Percentiles rank a stretch among this genome's conserved stretches.
Evolutionary conservation across 768 basidiomycete species (phyloP).

Genomic region (Mrakia frigida): DNA sequence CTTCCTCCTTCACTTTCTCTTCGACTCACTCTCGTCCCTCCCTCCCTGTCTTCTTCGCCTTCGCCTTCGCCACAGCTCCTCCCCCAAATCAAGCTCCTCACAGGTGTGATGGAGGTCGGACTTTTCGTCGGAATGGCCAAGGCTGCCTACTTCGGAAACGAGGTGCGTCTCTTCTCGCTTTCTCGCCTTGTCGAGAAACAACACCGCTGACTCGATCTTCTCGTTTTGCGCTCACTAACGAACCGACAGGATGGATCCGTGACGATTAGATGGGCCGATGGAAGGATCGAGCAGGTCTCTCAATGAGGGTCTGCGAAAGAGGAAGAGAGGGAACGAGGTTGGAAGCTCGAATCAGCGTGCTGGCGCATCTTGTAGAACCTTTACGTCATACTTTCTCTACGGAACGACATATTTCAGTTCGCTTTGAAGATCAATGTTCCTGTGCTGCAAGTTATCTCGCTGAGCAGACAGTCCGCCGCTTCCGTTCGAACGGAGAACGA

Average conservation of each 20-base stretch:
- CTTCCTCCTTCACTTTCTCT: not conserved
- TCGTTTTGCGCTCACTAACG: not conserved
- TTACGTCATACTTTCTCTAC: no score
- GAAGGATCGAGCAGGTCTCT: conserved; percentile 41
- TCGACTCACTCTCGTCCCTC: not conserved
- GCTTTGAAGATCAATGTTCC: no score
- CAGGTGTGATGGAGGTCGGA: conserved; percentile 97
- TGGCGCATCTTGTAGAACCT: no score
- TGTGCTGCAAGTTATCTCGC: no score
- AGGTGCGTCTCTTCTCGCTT: conserved; percentile 49
- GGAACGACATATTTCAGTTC: no score
- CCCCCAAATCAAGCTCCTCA: conserved; percentile 80
- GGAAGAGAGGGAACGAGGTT: no score
- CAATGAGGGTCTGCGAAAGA: not conserved
- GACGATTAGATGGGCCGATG: conserved; percentile 57
- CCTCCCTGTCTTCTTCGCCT: not conserved
- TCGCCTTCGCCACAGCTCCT: conserved; percentile 54
- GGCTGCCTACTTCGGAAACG: conserved; percentile 94
- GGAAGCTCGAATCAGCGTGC: no score
- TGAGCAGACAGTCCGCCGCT: no score
- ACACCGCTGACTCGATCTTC: not conserved
- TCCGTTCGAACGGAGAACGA: no score
- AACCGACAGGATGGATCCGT: conserved; percentile 61
- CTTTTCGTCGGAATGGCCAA: conserved; percentile 89
- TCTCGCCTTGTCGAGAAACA: not conserved